Percentiles rank a stretch among this genome's conserved stretches.
phyloP scores from a whole-genome alignment of 2,329 filamentous ascomycete species.

The Sporothrix pseudoabietina region DNA sequence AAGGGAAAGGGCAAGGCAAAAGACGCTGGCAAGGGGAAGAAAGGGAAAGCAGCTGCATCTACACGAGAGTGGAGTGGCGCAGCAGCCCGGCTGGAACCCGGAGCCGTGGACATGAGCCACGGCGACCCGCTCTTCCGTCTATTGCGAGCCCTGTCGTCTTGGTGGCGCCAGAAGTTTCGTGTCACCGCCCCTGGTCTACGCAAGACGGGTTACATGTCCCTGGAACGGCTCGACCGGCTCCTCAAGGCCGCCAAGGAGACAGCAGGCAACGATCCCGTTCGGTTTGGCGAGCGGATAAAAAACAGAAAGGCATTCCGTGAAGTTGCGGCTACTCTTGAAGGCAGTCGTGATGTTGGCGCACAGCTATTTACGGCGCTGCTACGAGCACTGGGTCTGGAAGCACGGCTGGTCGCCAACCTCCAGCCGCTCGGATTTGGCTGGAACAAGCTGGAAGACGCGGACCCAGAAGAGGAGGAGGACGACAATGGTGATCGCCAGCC shows the following conservation, averaged over 20 bases:
- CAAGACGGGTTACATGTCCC: constrained; percentile 86
- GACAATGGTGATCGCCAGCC: constrained; percentile 29
- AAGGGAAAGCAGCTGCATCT: constrained; percentile 44
- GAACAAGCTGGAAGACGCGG: constrained; percentile 81
- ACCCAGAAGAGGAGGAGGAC: constrained; percentile 49
- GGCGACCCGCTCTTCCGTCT: constrained; percentile 80
- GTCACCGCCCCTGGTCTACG: constrained; percentile 76
- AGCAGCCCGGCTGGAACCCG: constrained; percentile 69
- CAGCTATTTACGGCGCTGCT: constrained; percentile 88
- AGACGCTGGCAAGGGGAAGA: constrained; percentile 34
- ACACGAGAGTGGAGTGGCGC: constrained; percentile 67
- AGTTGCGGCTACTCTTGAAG: constrained; percentile 68
- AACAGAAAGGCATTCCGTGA: constrained; percentile 67
- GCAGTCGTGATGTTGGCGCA: constrained; percentile 83
- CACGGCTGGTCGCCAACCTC: constrained; percentile 79
- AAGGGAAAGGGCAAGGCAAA: background rate
- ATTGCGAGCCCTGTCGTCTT: constrained; percentile 73
- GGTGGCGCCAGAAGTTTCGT: constrained; percentile 85
- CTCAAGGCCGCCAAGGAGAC: constrained; percentile 64
- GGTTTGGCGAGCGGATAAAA: constrained; percentile 76
- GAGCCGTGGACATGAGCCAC: constrained; percentile 73
- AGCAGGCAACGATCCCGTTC: constrained; percentile 43
- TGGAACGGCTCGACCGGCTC: constrained; percentile 73
- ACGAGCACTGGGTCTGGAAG: constrained; percentile 77
- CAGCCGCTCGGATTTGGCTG: constrained; percentile 90